Evolutionary conservation across 257 asterid species (phyloP), one percentile per base, ranked within the genome.

Genomic region (Penstemon newberryi): DNA sequence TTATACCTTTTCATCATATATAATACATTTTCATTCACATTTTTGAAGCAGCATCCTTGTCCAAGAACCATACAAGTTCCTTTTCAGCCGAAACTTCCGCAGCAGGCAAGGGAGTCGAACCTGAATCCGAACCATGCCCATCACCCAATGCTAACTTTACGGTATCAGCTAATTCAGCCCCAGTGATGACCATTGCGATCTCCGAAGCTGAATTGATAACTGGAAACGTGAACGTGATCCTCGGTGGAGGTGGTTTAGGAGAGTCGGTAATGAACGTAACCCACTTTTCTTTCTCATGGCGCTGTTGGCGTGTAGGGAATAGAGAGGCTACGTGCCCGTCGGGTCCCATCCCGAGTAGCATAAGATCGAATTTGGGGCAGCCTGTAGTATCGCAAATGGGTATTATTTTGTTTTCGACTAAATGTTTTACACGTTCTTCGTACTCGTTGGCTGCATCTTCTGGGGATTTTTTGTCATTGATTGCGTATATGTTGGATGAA

Each of bases 1-100:
- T 25, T 25, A 25, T 25, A 25, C 2, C 33, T 25, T 1, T 25
- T 25, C 33, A 25, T 25, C 33, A 25, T 15, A 15, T 15, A 15
- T 25, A 25, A 25, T 25, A 25, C 33, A 25, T 25, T 25, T 15
- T 25, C 33, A 25, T 25, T 25, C 33, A 25, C 45, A 87, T 87
- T 70, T 84, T 69, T 5, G 96, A 83, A 76, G 90, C 91, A 63
- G 97, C 91, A 74, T 84, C 91, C 70, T 80, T 80, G 79, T 89
- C 95, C 83, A 91, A 61, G 74, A 91, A 91, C 95, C 93, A 89
- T 3, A 86, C 81, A 46, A 91, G 70, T 72, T 79, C 84, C 25
- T 72, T 84, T 67, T 85, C 93, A 37, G 96, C 85, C 0, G 87
- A 78, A 53, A 89, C 91, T 66, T 83, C 75, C 25, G 83, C 62